phyloP scores from a whole-genome alignment of 129 eudicot genomes.

The Flaveria brownii region DNA sequence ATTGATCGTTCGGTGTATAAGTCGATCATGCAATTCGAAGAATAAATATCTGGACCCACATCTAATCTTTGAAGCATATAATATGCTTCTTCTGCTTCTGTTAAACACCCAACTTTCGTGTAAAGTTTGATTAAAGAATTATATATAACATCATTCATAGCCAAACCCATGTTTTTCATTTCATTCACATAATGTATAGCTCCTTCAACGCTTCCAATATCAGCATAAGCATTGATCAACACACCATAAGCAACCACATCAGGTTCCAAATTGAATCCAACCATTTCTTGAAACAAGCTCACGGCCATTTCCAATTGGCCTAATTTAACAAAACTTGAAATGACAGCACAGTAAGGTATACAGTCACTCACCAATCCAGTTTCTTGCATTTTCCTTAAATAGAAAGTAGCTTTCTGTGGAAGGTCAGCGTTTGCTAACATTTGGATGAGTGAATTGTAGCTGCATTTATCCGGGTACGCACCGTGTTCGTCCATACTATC shows the following conservation, averaged over 20 bases:
- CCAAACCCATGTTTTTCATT: constrained; percentile 56
- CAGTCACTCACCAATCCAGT: constrained; percentile 57
- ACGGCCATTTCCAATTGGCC: constrained; percentile 56
- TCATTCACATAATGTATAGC: constrained; percentile 50
- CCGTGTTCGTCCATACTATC: constrained; percentile 67
- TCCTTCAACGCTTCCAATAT: constrained; percentile 63
- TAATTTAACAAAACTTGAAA: constrained; percentile 65
- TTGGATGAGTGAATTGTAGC: constrained; percentile 64
- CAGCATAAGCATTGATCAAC: constrained; percentile 69
- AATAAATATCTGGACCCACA: constrained; percentile 57
- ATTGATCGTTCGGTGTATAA: constrained; percentile 69
- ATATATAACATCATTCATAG: constrained; percentile 62
- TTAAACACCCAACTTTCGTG: constrained; percentile 74
- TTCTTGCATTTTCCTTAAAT: constrained; percentile 69
- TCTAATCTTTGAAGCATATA: constrained; percentile 49
- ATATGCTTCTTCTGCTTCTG: constrained; percentile 73
- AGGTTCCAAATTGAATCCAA: constrained; percentile 47
- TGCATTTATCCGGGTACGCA: constrained; percentile 65
- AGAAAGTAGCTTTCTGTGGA: constrained; percentile 55
- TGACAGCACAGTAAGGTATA: constrained; percentile 70
- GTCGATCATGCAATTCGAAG: constrained; percentile 83
- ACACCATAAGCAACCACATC: constrained; percentile 78
- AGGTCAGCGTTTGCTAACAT: constrained; percentile 61
- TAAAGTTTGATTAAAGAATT: constrained; percentile 77
- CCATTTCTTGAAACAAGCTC: constrained; percentile 60